Evolutionary conservation across 768 basidiomycete species (phyloP), one percentile per base, ranked within the genome.

Genomic region (Suillus bovinus): DNA sequence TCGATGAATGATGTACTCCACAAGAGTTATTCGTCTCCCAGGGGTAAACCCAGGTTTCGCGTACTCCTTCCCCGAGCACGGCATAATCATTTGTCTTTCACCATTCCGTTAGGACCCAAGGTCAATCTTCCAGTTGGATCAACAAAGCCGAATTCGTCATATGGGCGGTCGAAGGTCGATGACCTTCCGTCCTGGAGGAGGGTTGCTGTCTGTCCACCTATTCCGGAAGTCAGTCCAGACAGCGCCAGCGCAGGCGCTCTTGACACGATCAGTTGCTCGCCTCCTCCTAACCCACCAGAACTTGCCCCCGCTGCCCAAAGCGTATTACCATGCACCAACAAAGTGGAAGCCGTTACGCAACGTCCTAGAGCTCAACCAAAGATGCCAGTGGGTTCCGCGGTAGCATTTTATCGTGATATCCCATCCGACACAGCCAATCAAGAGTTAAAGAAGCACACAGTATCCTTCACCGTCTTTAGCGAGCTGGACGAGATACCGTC

Each of bases 391-490:
- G 90, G 89, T 24, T 86, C 88, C 52, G 82, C 81, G 46, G 87
- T 92, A 59, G 90, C 86, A 39, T 90, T 90, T 74, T 87, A 87
- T 72, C 87, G 89, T 42, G 84, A 86, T 70, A 84, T 84, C 8
- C 80, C 81, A 36, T 80, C 85, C 41, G 84, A 86, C 60, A 72
- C 74, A 17, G 78, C 82, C 36, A 79, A 78, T 61, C 76, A 76
- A 41, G 82, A 85, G 67, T 67, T 80, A 5, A 82, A 80, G 60
- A 71, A 80, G 59, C 70, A 79, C 17, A 65, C 79, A 11, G 89
- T 93, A 61, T 86, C 84, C 64, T 94, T 94, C 76, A 90, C 87
- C 53, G 89, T 94, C 50, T 83, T 78, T 60, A 93, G 91, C 69
- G 93, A 94, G 73, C 70, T 94, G 59, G 91, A 92, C 46, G 66